Evolutionary conservation across 2,329 filamentous ascomycete genomes (phyloP), one percentile per base, ranked within the genome.

Genomic region (Trichoderma guizhouense): DNA sequence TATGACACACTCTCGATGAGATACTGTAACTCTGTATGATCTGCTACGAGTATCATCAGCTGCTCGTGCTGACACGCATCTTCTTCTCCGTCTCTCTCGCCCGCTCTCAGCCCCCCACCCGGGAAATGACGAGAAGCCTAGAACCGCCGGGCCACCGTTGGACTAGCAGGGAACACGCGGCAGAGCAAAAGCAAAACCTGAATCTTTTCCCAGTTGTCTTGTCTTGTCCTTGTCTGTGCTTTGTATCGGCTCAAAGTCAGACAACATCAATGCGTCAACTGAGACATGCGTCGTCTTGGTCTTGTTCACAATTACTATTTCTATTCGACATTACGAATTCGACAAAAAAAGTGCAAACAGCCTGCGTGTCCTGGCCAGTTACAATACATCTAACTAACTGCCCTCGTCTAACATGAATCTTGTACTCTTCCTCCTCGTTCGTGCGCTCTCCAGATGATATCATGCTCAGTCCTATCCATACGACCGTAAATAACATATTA

Each of bases 101-200:
- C 55, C 36, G 14, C 34, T 36, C 28, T 18, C 18, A 36, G 36
- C 34, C 66, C 57, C 57, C 67, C 67, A 69, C 57, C 9, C 43
- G 55, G 67, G 57, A 69, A 69, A 61, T 69, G 67, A 69, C 14
- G 24, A 51, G 43, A 43, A 43, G 39, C 55, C 66, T 43, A 43
- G 51, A 28, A 69, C 53, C 53, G 36, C 43, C 36, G 26, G 24
- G 11, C 26, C 55, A 62, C 67, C 57, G 67, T 62, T 43, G 14
- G 21, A 32, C 67, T 69, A 69, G 57, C 47, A 30, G 47, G 67
- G 26, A 67, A 67, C 28, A 43, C 36, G 26, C 53, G 36, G 66
- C 53, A 60, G 55, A 51, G n/a, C 26, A 58, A 68, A 57, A 55
- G n/a, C 26, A 58, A 68, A 57, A 55, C 9, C 30, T 51, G 43